phyloP scores from a whole-genome alignment of 2,329 filamentous ascomycete genomes.

The Cadophora gregata region DNA sequence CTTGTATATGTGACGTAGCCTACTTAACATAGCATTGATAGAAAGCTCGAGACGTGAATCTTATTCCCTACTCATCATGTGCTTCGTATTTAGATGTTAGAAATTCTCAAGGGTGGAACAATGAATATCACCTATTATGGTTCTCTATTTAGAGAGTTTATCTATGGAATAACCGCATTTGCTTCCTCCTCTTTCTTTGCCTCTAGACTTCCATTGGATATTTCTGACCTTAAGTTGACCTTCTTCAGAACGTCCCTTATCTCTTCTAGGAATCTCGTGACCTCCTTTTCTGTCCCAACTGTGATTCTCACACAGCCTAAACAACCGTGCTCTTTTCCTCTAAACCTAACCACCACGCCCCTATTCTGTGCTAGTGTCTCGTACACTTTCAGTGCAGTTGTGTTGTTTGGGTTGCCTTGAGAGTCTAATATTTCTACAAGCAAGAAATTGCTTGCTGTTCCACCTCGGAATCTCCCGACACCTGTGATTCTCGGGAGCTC shows the following conservation, averaged over 20 bases:
- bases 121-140: background rate
- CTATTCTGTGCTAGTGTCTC: constrained; percentile 81
- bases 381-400: constrained; percentile 79
- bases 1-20: no score
- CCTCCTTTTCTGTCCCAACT: constrained; percentile 87
- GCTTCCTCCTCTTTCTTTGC: constrained; percentile 37
- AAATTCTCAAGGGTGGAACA: background rate
- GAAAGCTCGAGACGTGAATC: no score
- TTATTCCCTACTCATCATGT: no score
- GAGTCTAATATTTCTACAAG: constrained; percentile 85
- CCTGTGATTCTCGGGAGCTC: constrained; percentile 79
- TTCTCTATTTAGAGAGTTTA: constrained; percentile 5
- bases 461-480: constrained; percentile 81
- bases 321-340: constrained; percentile 92
- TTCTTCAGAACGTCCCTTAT: constrained; percentile 51
- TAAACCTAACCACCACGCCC: constrained; percentile 91
- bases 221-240: constrained; percentile 27
- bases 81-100: no score
- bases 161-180: constrained; percentile 39
- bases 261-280: constrained; percentile 76
- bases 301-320: constrained; percentile 89
- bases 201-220: constrained; percentile 25
- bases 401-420: constrained; percentile 78
- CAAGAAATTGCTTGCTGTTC: constrained; percentile 84
- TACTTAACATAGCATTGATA: no score